These are phyloP conservation scores for Ganoderma leucocontextum DNA, from an alignment of 1,284 basidiomycete species.

Conservation along the genomic window DNA sequence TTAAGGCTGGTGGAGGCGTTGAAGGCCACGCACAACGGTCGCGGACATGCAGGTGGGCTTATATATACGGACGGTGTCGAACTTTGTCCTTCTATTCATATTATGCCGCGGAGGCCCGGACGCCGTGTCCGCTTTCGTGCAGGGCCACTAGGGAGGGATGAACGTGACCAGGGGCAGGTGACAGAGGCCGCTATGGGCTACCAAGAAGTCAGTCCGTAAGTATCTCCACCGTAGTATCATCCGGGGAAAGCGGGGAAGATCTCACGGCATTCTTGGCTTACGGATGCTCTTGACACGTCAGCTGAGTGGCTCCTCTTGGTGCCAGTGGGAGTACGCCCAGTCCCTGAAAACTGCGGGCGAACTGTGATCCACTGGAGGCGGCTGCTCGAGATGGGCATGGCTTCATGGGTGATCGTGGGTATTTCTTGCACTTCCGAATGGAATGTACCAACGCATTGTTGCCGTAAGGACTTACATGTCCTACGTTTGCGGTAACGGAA, in stretches of 20 bases:
- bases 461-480: background rate
- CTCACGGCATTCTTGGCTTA: slow-evolving; percentile 18
- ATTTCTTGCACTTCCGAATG: background rate
- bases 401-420: background rate
- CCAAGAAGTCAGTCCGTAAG: slow-evolving; percentile 23
- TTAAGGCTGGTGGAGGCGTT: background rate
- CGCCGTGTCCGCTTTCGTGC: background rate
- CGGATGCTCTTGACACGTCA: slow-evolving; percentile 14
- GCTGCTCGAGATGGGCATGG: background rate
- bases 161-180: slow-evolving; percentile 19
- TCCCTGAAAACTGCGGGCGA: background rate
- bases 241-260: slow-evolving; percentile 11
- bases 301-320: slow-evolving; percentile 12
- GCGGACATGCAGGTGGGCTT: slow-evolving; percentile 4
- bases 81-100: slow-evolving; percentile 23
- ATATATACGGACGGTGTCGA: slow-evolving; percentile 17
- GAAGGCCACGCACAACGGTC: slow-evolving; percentile 11
- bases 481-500: background rate
- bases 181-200: slow-evolving; percentile 16
- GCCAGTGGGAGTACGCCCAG: background rate
- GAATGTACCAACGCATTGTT: background rate
- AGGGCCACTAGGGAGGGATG: background rate
- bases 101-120: slow-evolving; percentile 24
- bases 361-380: background rate
- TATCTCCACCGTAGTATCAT: slow-evolving; percentile 11